phyloP scores from a whole-genome alignment of 257 asterid species.

The Avicennia marina region DNA sequence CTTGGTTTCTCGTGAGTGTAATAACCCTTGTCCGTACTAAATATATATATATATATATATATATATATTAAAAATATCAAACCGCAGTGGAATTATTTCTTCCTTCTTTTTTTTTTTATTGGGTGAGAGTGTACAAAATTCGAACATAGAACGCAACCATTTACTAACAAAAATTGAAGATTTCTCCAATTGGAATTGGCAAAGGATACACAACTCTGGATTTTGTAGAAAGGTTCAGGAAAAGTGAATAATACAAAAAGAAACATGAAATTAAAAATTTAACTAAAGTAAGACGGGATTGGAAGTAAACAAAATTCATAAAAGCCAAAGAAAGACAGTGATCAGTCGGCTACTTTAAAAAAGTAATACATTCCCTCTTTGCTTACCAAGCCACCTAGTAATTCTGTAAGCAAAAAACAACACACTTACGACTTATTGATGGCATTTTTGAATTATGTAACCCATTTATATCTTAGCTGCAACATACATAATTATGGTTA shows the following conservation, averaged over 20 bases:
- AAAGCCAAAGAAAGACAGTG: conserved; percentile 16
- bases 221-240: neutral
- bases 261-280: conserved; percentile 16
- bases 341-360: conserved; percentile 11
- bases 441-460: too few species aligned
- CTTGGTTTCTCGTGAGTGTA: too few species aligned
- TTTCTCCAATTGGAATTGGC: conserved; percentile 14
- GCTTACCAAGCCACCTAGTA: too few species aligned
- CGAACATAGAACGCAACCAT: neutral
- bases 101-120: neutral
- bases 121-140: conserved; percentile 9
- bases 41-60: too few species aligned
- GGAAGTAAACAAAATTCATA: conserved; percentile 24
- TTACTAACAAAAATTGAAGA: neutral
- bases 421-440: too few species aligned
- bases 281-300: conserved; percentile 17
- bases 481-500: too few species aligned
- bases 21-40: too few species aligned
- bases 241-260: neutral
- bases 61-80: too few species aligned
- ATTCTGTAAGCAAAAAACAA: too few species aligned
- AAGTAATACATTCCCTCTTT: conserved; percentile 6
- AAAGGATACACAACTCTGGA: conserved; percentile 1
- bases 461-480: too few species aligned
- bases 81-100: too few species aligned